Evolutionary conservation across 106 monocot genomes (phyloP), one percentile per base, ranked within the genome.

Genomic region (Ottelia alismoides): DNA sequence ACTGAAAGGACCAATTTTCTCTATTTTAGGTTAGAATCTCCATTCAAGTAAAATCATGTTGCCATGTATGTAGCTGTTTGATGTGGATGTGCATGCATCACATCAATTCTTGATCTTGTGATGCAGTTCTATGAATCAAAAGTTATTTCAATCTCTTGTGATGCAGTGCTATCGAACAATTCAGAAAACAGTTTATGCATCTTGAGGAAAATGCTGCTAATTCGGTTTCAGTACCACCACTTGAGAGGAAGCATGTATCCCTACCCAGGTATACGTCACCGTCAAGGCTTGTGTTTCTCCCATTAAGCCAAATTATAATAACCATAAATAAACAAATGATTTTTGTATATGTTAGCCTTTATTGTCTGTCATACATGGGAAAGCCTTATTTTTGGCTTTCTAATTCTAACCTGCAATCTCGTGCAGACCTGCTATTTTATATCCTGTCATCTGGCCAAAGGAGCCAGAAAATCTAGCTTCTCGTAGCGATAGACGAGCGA

Each of bases 161-260:
- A 4, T 77, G 56, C 74, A 84, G 91, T 70, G 91, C 81, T 22
- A 72, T 85, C 40, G 85, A 91, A 68, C 81, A 85, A 56, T 91
- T 91, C 28, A 61, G 72, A 60, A 85, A 73, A 53, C 84, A 91
- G 49, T 85, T 85, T 73, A 56, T 81, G 22, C 73, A 78, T 55
- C 81, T 91, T 20, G 85, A 91, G 61, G 80, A 85, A 35, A 91
- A 81, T 59, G 80, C 75, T 62, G 85, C 77, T 18, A 77, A 72
- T 74, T 77, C 60, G 69, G 69, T 64, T 51, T 56, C 79, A 30
- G 76, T 79, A 26, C 55, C 65, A 45, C 65, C 79, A 27, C 45
- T 63, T 31, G 88, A 88, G 27, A 83, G 88, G 68, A 88, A 88
- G 57, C 88, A 83, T 74, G 88, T 64, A 58, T 83, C 88, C 57